Conservation (phyloP, 2,329 filamentous ascomycete genomes). For the Xylaria sp. region DNA sequence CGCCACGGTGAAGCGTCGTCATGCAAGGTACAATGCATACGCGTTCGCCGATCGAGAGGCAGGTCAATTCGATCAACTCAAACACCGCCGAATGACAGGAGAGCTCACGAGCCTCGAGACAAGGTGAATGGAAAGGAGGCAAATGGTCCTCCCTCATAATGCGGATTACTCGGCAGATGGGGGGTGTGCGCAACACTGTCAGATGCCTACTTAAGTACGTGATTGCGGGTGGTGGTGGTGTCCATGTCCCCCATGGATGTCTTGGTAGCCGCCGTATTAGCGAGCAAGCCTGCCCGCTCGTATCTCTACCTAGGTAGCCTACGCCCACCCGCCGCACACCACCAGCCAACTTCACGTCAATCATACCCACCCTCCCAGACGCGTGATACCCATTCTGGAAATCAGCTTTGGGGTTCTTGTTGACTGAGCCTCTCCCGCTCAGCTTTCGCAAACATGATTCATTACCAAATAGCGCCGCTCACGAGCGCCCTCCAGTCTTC, state of each 20-base stretch:
- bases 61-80: conserved; percentile 30
- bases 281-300: conserved; percentile 16
- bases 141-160: conserved; percentile 13
- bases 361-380: conserved; percentile 32
- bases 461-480: conserved; percentile 24
- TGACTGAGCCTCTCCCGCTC: conserved; percentile 22
- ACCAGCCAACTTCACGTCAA: conserved; percentile 18
- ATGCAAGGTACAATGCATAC: conserved; percentile 38
- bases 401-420: conserved; percentile 25
- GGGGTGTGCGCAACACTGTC: conserved; percentile 31
- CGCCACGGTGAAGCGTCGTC: conserved; percentile 20
- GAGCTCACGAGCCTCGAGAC: conserved; percentile 34
- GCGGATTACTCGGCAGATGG: conserved; percentile 25
- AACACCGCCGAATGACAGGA: conserved; percentile 35
- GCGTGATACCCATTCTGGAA: conserved; percentile 29
- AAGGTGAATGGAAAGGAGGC: conserved; percentile 29
- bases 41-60: conserved; percentile 30
- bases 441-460: conserved; percentile 22
- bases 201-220: conserved; percentile 36
- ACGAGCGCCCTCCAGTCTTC: conserved; percentile 26
- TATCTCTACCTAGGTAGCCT: conserved; percentile 27
- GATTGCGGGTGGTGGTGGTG: conserved; percentile 23
- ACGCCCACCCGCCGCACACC: conserved; percentile 24
- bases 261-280: conserved; percentile 21
- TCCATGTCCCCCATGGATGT: no score